Conservation (phyloP, 2,329 filamentous ascomycete genomes). For the Fusarium tricinctum region DNA sequence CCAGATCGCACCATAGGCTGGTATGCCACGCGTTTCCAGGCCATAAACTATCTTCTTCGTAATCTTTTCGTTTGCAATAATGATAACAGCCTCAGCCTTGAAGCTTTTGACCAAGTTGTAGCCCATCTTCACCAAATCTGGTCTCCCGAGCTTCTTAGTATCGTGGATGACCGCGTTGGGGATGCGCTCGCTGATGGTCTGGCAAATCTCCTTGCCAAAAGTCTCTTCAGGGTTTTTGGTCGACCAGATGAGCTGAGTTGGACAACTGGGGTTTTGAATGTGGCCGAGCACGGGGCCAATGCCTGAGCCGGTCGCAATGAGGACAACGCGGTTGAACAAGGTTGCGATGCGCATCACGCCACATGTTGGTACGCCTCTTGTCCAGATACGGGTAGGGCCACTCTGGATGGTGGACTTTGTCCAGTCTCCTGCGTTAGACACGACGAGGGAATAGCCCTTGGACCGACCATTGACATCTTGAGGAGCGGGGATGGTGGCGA, state of each 20-base stretch:
- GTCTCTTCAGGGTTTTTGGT: slow-evolving; percentile 72
- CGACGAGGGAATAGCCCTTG: slow-evolving; percentile 73
- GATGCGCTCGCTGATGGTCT: slow-evolving; percentile 69
- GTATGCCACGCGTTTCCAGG: slow-evolving; percentile 74
- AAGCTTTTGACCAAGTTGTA: slow-evolving; percentile 70
- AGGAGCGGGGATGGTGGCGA: slow-evolving; percentile 78
- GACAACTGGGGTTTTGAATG: slow-evolving; percentile 64
- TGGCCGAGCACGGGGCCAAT: slow-evolving; percentile 77
- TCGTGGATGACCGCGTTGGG: slow-evolving; percentile 76
- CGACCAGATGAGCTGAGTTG: slow-evolving; percentile 77
- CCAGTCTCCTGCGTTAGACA: slow-evolving; percentile 83
- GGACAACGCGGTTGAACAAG: slow-evolving; percentile 74
- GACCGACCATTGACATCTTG: slow-evolving; percentile 46
- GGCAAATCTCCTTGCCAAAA: slow-evolving; percentile 70
- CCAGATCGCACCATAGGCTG: slow-evolving; percentile 81
- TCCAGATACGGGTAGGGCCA: slow-evolving; percentile 74
- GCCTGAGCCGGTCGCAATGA: slow-evolving; percentile 80
- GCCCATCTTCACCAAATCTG: slow-evolving; percentile 65
- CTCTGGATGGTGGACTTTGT: slow-evolving; percentile 74
- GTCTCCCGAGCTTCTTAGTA: slow-evolving; percentile 71
- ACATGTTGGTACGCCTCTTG: slow-evolving; percentile 74
- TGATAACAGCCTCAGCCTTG: slow-evolving; percentile 76
- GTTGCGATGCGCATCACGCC: slow-evolving; percentile 77
- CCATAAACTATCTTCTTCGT: slow-evolving; percentile 78
- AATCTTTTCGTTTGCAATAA: slow-evolving; percentile 78